Conservation (phyloP, 352 stramenopile genomes). For the Globisporangium okanoganense region DNA sequence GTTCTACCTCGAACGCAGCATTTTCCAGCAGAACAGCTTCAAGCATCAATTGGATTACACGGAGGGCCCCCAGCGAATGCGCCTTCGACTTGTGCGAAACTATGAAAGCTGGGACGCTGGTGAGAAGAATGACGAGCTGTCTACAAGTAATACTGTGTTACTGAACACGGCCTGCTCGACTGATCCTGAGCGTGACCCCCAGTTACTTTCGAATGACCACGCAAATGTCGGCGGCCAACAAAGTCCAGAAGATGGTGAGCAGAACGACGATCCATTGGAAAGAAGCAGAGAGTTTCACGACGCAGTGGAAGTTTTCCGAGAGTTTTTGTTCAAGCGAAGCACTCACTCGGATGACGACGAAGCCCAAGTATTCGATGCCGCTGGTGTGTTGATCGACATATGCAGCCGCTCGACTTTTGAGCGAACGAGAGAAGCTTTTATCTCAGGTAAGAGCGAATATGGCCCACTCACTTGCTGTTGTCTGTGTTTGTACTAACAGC, state of each 20-base stretch:
- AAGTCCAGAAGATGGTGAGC: neutral
- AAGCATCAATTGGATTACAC: constrained; percentile 43
- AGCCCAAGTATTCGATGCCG: neutral
- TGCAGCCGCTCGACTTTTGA: constrained; percentile 7
- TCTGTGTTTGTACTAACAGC: neutral
- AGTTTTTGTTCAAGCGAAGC: constrained; percentile 21
- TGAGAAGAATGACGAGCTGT: neutral
- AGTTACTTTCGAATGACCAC: neutral
- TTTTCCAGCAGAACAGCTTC: constrained; percentile 40
- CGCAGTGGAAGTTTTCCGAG: constrained; percentile 43
- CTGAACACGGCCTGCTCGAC: neutral
- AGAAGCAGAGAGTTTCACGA: constrained; percentile 51
- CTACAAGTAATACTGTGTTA: neutral
- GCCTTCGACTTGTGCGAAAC: constrained; percentile 39
- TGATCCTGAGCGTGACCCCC: neutral
- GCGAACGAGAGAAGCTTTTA: constrained; percentile 15
- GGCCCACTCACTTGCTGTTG: neutral
- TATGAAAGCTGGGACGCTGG: constrained; percentile 20
- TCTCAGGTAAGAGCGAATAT: neutral
- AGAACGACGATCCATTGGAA: constrained; percentile 19
- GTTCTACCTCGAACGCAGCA: constrained; percentile 29
- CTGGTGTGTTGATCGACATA: neutral
- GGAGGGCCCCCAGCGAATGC: constrained; percentile 49
- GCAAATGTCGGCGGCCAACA: neutral
- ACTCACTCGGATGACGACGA: neutral